These are phyloP conservation scores for Mycena rebaudengoi DNA, from an alignment of 768 basidiomycete species.

Conservation along the genomic window DNA sequence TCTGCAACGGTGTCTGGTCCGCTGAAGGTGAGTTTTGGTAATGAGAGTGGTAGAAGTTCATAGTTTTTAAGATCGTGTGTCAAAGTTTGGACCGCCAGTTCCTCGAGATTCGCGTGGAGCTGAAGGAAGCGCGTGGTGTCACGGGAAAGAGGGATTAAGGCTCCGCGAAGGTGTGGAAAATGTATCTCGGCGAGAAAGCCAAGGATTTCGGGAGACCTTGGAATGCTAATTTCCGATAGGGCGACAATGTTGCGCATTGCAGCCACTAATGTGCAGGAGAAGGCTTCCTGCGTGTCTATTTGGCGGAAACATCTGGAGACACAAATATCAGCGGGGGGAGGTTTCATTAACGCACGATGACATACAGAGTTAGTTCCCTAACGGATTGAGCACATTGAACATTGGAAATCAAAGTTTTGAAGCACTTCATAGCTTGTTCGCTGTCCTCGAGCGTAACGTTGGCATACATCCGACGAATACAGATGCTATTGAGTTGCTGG, in stretches of 20 bases:
- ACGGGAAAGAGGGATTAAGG: neutral
- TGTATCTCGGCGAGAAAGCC: neutral
- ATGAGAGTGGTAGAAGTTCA: neutral
- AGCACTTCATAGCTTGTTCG: neutral
- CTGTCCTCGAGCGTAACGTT: neutral
- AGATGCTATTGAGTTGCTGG: neutral
- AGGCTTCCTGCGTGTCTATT: neutral
- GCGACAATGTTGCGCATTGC: neutral
- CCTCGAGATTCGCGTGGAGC: neutral
- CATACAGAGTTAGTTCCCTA: neutral
- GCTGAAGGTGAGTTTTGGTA: neutral
- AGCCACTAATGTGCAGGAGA: neutral
- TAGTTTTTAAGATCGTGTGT: neutral
- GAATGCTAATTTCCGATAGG: neutral
- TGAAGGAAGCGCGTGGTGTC: neutral
- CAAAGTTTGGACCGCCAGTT: neutral
- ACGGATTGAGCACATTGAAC: neutral
- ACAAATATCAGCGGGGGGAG: neutral
- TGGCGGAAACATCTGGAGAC: neutral
- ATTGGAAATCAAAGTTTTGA: neutral
- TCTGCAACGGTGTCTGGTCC: neutral
- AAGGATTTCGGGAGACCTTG: neutral
- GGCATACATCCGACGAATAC: neutral
- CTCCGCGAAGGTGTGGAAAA: neutral
- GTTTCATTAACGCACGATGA: neutral